Conservation (phyloP, 2,329 filamentous ascomycete genomes). For the Alternaria sp. region DNA sequence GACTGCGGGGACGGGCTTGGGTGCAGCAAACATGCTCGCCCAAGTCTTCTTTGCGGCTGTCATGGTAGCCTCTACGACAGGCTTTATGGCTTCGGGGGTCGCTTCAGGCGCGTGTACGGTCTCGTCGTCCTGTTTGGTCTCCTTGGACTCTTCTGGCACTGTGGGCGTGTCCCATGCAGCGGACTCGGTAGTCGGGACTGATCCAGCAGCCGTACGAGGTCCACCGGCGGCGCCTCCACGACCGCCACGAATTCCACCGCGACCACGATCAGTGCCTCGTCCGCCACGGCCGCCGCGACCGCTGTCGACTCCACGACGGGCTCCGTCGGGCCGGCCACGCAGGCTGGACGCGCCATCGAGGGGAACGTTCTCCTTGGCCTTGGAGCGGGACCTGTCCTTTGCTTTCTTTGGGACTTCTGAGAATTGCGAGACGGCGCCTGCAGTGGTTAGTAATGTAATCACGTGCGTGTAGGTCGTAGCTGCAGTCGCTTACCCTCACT, state of each 20-base stretch:
- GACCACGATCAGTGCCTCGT: conserved; percentile 64
- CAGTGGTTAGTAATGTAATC: conserved; percentile 9
- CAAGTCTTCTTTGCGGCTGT: conserved; percentile 58
- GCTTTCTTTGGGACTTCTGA: conserved; percentile 76
- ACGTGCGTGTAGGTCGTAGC: not conserved
- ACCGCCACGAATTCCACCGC: conserved; percentile 61
- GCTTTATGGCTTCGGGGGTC: conserved; percentile 23
- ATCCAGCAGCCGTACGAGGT: conserved; percentile 60
- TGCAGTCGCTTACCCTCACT: conserved; percentile 68
- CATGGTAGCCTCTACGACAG: conserved; percentile 33
- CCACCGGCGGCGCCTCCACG: conserved; percentile 72
- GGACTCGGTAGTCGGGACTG: conserved; percentile 74
- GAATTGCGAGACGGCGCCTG: conserved; percentile 83
- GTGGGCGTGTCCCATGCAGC: conserved; percentile 63
- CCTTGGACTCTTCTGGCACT: conserved; percentile 20
- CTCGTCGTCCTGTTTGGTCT: conserved; percentile 34
- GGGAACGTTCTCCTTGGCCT: conserved; percentile 68
- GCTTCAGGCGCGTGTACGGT: conserved; percentile 20
- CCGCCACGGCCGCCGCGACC: conserved; percentile 54
- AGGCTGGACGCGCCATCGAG: conserved; percentile 53
- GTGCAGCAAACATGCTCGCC: conserved; percentile 61
- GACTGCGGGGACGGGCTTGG: conserved; percentile 54
- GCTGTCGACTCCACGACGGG: conserved; percentile 42
- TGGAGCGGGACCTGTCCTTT: conserved; percentile 75
- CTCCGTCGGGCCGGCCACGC: conserved; percentile 30